Percentiles rank a stretch among this genome's conserved stretches.
These are phyloP conservation scores for Boletellus deceptivus DNA, from an alignment of 1,284 basidiomycete genomes.

Conservation along the genomic window DNA sequence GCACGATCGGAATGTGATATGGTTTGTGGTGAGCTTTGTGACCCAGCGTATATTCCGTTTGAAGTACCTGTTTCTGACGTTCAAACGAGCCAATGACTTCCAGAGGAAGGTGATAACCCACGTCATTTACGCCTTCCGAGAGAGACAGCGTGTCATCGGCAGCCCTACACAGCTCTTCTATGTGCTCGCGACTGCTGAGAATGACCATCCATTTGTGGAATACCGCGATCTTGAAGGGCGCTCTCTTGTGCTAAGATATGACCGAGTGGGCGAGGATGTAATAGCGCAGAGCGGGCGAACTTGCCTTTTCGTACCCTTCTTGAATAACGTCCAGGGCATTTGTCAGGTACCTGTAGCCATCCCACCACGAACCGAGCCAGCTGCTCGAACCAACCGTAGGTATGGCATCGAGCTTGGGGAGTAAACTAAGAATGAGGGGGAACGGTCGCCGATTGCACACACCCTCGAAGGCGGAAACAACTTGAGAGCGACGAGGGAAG, in stretches of 20 bases:
- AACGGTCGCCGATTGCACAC: neutral
- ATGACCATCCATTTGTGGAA: constrained; percentile 42
- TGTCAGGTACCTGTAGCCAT: constrained; percentile 7
- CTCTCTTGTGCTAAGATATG: constrained; percentile 35
- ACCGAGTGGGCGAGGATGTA: neutral
- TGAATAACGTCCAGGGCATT: constrained; percentile 16
- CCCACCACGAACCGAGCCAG: constrained; percentile 22
- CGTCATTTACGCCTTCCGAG: constrained; percentile 8
- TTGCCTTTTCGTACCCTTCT: constrained; percentile 25
- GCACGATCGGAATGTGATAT: constrained; percentile 29
- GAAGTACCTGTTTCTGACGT: neutral
- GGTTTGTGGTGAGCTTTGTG: constrained; percentile 20
- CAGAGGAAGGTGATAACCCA: neutral
- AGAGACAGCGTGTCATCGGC: constrained; percentile 31
- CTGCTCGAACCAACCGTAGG: constrained; percentile 25
- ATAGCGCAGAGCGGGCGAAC: neutral
- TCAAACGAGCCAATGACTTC: neutral
- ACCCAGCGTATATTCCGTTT: constrained; percentile 22
- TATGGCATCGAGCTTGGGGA: constrained; percentile 7
- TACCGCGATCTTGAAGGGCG: constrained; percentile 42
- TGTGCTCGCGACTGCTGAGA: constrained; percentile 33
- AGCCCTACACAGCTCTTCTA: constrained; percentile 43
- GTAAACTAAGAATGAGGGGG: neutral
- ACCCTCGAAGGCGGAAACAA: neutral
- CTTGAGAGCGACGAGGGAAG: neutral